These are phyloP conservation scores for Radiomyces spectabilis DNA, from an alignment of 192 early-diverging fungal species.

Conservation along the genomic window DNA sequence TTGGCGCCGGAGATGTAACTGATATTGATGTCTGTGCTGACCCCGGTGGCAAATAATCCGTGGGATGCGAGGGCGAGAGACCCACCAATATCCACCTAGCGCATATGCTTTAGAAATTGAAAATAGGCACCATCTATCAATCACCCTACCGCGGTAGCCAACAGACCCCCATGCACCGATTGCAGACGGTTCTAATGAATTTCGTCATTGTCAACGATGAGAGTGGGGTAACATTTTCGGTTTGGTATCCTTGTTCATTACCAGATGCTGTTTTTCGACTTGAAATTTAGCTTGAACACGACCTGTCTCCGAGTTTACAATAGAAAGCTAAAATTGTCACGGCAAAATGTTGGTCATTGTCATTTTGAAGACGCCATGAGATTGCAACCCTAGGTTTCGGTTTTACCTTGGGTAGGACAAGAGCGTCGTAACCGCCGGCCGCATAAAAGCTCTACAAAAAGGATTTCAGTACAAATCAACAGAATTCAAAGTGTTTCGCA, in stretches of 20 bases:
- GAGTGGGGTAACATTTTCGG: not conserved
- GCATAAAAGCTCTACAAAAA: no score
- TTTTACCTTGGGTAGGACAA: no score
- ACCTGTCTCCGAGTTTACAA: slow-evolving; percentile 31
- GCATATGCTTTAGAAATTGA: not conserved
- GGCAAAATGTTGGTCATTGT: no score
- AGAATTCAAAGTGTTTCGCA: no score
- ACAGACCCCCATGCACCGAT: slow-evolving; percentile 41
- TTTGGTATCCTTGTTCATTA: no score
- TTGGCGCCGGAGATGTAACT: slow-evolving; percentile 43
- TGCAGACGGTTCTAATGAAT: slow-evolving; percentile 35
- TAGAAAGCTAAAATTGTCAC: slow-evolving; percentile 31
- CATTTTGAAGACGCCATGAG: no score
- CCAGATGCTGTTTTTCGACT: slow-evolving; percentile 41
- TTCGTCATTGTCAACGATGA: not conserved
- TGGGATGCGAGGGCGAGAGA: slow-evolving; percentile 47
- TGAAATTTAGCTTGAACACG: slow-evolving; percentile 30
- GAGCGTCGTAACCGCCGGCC: no score
- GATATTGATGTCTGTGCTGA: slow-evolving; percentile 50
- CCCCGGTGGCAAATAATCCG: slow-evolving; percentile 41
- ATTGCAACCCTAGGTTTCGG: no score
- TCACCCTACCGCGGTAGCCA: slow-evolving; percentile 35
- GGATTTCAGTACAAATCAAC: no score
- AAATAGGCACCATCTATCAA: not conserved
- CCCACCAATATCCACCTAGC: slow-evolving; percentile 37